phyloP scores from a whole-genome alignment of 2,329 filamentous ascomycete species.

The Cercospora nicotianae region DNA sequence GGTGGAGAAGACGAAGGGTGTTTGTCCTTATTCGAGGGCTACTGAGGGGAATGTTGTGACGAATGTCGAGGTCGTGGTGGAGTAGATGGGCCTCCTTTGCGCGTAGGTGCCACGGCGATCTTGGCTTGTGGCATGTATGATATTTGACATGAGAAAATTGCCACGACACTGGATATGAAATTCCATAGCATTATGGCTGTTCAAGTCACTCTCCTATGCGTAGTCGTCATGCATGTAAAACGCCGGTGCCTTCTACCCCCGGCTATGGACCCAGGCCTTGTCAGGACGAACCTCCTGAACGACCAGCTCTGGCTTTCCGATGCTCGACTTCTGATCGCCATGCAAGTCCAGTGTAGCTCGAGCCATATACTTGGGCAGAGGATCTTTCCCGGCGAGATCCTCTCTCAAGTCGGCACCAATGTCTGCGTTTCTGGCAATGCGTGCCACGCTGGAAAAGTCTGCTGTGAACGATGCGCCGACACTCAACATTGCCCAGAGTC shows the following conservation, averaged over 20 bases:
- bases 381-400: slow-evolving; percentile 3
- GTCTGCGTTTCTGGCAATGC: background rate
- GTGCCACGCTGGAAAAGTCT: slow-evolving; percentile 25
- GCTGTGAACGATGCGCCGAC: slow-evolving; percentile 20
- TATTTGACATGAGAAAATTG: background rate
- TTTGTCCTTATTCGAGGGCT: slow-evolving; percentile 40
- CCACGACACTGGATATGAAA: background rate
- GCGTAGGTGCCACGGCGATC: background rate
- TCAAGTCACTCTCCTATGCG: too few relatives aligned
- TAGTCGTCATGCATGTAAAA: background rate
- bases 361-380: slow-evolving; percentile 8
- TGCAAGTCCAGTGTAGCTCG: background rate
- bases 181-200: too few relatives aligned
- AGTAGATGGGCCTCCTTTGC: slow-evolving; percentile 4
- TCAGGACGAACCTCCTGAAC: background rate
- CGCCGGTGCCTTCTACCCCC: background rate
- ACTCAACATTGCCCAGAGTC: slow-evolving; percentile 12
- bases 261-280: background rate
- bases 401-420: background rate
- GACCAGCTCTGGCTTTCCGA: background rate
- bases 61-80: slow-evolving; percentile 21
- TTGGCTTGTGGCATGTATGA: background rate
- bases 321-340: background rate
- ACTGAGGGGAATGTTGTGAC: slow-evolving; percentile 40
- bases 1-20: slow-evolving; percentile 39